These are phyloP conservation scores for slime mould (Dictyostelium discoideum) DNA, from an alignment of 78 protist genomes.

Conservation along the genomic window dicty_2.7 NC_007088.5:8501-9000, in stretches of 20 bases:
- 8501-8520: constrained; percentile 63
- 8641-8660: constrained; percentile 95
- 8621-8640: constrained; percentile 81
- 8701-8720: constrained; percentile 98
- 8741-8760: constrained; percentile 99
- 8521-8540: constrained; percentile 17
- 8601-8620: constrained; percentile 80
- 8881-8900: constrained; percentile 94
- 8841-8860: constrained; percentile 37
- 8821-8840: constrained; percentile 89
- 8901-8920: constrained; percentile 91
- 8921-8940: constrained; percentile 76
- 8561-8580: constrained; percentile 82
- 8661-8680: constrained; percentile 92
- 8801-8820: constrained; percentile 91
- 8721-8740: constrained; percentile 99
- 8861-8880: constrained; percentile 96
- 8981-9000: constrained; percentile 82
- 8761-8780: constrained; percentile 95
- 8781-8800: constrained; percentile 99
- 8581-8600: constrained; percentile 93
- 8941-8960: constrained; percentile 79
- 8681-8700: constrained; percentile 67
- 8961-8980: constrained; percentile 85
- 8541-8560: constrained; percentile 1